Conservation (phyloP, 495 filamentous ascomycete genomes). For the Xylaria longipes region DNA sequence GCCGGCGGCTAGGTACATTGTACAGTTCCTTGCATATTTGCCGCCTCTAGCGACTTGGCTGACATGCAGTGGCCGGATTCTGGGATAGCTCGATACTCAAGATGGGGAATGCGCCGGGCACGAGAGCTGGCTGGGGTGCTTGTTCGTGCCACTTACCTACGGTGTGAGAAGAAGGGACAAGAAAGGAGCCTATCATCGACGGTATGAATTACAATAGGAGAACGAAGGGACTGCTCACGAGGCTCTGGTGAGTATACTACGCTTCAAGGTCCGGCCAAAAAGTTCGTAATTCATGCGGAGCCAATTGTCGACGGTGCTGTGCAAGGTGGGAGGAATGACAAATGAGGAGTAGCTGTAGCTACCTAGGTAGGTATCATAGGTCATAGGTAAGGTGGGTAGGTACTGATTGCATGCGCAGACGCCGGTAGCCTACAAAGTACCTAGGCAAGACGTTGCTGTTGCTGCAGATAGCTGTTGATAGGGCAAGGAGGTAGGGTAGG, state of each 20-base stretch:
- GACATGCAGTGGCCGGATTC: not conserved
- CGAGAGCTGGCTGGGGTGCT: not conserved
- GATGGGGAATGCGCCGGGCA: not conserved
- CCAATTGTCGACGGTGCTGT: not conserved
- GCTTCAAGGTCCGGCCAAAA: not conserved
- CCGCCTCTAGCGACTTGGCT: not conserved
- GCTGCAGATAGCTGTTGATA: not conserved
- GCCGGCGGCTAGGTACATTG: not conserved
- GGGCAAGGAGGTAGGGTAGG: not conserved
- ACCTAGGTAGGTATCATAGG: not conserved
- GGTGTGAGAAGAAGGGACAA: not conserved
- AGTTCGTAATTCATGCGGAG: constrained; percentile 3
- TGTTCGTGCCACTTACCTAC: not conserved
- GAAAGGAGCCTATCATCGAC: not conserved
- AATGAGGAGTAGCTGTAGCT: not conserved
- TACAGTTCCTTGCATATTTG: not conserved
- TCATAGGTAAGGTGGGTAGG: not conserved
- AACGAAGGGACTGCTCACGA: not conserved
- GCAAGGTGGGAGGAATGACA: not conserved
- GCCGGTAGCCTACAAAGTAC: not conserved
- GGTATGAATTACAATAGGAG: not conserved
- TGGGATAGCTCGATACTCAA: not conserved
- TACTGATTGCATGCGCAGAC: not conserved
- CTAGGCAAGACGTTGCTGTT: not conserved
- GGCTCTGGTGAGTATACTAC: no score